Evolutionary conservation across 352 stramenopile species (phyloP), one percentile per base, ranked within the genome.

Genomic region (Plasmopara halstedii): DNA sequence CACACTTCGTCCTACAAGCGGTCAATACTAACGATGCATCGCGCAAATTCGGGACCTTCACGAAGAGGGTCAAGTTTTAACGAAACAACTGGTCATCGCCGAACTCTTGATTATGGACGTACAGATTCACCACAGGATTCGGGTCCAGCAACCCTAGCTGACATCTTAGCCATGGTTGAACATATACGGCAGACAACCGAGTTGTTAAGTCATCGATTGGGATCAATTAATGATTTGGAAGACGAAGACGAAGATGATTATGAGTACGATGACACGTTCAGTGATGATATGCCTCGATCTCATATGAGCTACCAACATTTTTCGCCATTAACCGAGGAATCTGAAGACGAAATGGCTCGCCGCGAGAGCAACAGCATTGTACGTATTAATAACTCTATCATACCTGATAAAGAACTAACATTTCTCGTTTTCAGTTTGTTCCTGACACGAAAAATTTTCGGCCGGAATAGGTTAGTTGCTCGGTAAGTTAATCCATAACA

Each of bases 111-210:
- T 35, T 52, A 56, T 0, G 72, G 84, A 9, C 67, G 70, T 15
- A 50, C 60, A 0, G 77, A 86, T 23, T 32, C 85, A 14, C 64
- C 68, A 18, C 39, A 70, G 8, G 70, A 82, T 26, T 52, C 83
- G 27, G 69, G 85, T 18, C 71, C 75, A 1, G 29, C 61, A 2
- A 73, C 78, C 23, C 60, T 89, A 18, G 44, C 66, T n/a, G 75
- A 88, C 37, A 81, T 88, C 45, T 76, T 73, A 1, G 50, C 45
- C 11, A 86, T 87, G 73, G 64, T 86, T 18, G 70, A 82, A 22
- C 67, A 89, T 46, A 84, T 89, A 32, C 76, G 83, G 18, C 70
- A 66, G 23, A 85, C 70, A 4, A 87, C 73, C 1, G 65, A 85
- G 34, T 41, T 68, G 8, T 43, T 87, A 20, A 81, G 64, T 55